These are phyloP conservation scores for Talaromyces sp. DNA, from an alignment of 2,329 filamentous ascomycete species.

Conservation along the genomic window DNA sequence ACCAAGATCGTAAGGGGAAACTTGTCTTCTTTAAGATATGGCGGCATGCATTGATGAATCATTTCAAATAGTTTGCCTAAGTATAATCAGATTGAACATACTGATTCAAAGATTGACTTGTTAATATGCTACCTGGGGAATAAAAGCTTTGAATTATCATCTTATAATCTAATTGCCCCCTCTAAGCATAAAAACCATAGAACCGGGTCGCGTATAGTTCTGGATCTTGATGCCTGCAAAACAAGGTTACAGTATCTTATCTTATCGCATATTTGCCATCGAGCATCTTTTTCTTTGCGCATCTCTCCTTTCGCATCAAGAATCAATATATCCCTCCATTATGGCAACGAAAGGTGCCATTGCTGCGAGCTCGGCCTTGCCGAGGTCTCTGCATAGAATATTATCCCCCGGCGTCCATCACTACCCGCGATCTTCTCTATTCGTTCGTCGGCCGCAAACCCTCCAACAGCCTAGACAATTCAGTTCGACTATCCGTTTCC, in stretches of 20 bases:
- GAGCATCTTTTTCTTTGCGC: neutral
- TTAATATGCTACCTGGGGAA: too few relatives aligned
- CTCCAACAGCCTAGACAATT: conserved; percentile 13
- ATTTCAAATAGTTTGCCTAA: too few relatives aligned
- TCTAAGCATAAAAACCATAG: too few relatives aligned
- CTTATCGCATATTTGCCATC: conserved; percentile 5
- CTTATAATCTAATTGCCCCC: too few relatives aligned
- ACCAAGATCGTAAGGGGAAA: too few relatives aligned
- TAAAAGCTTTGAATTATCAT: too few relatives aligned
- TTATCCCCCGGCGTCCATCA: conserved; percentile 27
- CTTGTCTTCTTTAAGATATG: too few relatives aligned
- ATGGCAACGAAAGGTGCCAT: conserved; percentile 28
- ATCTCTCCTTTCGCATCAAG: neutral
- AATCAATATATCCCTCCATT: neutral
- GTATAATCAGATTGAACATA: too few relatives aligned
- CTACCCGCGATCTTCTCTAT: conserved; percentile 8
- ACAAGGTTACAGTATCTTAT: neutral
- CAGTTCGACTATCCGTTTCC: conserved; percentile 4
- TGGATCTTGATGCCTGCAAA: conserved; percentile 1
- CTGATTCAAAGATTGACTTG: too few relatives aligned
- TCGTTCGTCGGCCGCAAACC: conserved; percentile 5
- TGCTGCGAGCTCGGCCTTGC: conserved; percentile 30
- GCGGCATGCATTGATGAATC: too few relatives aligned
- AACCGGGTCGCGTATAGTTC: neutral
- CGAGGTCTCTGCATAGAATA: conserved; percentile 27